A percentile compares a stretch with the other conserved stretches of the same genome.
Conservation (phyloP, 202 grass and related monocot species). For the Schoenoplectus triqueter region DNA sequence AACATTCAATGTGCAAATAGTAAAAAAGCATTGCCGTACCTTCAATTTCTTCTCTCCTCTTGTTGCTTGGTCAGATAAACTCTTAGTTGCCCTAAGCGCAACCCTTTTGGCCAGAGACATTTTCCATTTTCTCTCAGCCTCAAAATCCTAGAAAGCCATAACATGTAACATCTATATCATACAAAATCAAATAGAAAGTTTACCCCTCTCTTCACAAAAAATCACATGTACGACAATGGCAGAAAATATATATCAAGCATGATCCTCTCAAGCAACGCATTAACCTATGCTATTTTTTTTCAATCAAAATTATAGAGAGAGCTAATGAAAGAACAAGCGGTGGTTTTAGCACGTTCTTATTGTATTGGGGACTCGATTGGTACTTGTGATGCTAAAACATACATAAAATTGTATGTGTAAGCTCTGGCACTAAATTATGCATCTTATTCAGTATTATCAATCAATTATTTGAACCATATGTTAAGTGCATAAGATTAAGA, state of each 20-base stretch:
- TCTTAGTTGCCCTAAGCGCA: constrained; percentile 80
- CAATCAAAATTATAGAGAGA: constrained; percentile 35
- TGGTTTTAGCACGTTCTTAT: neutral
- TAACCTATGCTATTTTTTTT: constrained; percentile 5
- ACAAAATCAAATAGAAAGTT: neutral
- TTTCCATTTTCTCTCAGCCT: constrained; percentile 99
- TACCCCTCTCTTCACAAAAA: neutral
- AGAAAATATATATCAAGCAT: constrained; percentile 12
- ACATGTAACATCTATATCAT: constrained; percentile 15
- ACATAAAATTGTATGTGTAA: neutral
- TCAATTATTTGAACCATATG: constrained; percentile 4
- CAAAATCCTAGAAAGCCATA: constrained; percentile 73
- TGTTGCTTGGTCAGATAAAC: constrained; percentile 74
- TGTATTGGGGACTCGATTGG: neutral
- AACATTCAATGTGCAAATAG: constrained; percentile 1
- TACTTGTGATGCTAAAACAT: neutral
- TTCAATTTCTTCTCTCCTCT: constrained; percentile 92
- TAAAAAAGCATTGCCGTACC: constrained; percentile 46
- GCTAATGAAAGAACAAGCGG: neutral
- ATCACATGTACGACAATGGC: neutral
- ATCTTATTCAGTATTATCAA: neutral
- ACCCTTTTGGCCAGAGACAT: constrained; percentile 89
- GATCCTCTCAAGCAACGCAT: constrained; percentile 19
- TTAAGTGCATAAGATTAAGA: neutral
- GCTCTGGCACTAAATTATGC: neutral